A percentile compares a stretch with the other conserved stretches of the same genome.
Conservation (phyloP, 2,329 filamentous ascomycete species). For the Nigrospora osmanthi region DNA sequence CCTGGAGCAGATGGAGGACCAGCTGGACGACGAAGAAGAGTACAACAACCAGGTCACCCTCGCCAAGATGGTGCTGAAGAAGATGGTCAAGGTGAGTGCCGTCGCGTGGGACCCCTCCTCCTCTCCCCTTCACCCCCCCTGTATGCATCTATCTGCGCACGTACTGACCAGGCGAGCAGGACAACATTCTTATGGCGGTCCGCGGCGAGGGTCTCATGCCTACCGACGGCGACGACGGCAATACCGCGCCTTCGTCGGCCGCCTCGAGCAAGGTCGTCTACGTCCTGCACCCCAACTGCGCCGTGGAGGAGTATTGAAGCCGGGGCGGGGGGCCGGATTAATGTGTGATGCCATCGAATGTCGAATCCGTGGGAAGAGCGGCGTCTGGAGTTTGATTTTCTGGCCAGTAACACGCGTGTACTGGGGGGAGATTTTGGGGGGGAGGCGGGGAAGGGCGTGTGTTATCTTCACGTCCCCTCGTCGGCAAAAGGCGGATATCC, state of each 20-base stretch:
- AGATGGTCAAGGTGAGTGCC: slow-evolving; percentile 81
- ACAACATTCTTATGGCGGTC: slow-evolving; percentile 82
- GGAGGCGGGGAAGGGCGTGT: no score
- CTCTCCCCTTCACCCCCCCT: not conserved
- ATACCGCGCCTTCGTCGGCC: slow-evolving; percentile 29
- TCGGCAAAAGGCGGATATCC: no score
- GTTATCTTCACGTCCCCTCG: no score
- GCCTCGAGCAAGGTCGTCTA: slow-evolving; percentile 57
- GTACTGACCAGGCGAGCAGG: slow-evolving; percentile 37
- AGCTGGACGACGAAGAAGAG: slow-evolving; percentile 74
- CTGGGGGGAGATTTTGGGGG: no score
- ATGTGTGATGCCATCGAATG: no score
- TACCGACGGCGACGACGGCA: slow-evolving; percentile 32
- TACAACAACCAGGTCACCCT: slow-evolving; percentile 55
- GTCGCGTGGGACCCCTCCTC: not conserved
- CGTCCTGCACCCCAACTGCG: slow-evolving; percentile 90
- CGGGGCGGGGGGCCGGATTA: no score
- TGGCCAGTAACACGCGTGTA: no score
- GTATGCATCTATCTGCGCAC: not conserved
- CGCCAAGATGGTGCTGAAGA: slow-evolving; percentile 69
- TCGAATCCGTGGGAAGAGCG: no score
- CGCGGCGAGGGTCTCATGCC: slow-evolving; percentile 47
- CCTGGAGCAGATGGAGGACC: slow-evolving; percentile 80
- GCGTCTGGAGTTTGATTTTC: no score
- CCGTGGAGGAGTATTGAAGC: slow-evolving; percentile 52